Percentiles rank a stretch among this genome's conserved stretches.
These are phyloP conservation scores for Eutrema japonicum DNA, from an alignment of 345 rosid genomes.

Conservation along the genomic window DNA sequence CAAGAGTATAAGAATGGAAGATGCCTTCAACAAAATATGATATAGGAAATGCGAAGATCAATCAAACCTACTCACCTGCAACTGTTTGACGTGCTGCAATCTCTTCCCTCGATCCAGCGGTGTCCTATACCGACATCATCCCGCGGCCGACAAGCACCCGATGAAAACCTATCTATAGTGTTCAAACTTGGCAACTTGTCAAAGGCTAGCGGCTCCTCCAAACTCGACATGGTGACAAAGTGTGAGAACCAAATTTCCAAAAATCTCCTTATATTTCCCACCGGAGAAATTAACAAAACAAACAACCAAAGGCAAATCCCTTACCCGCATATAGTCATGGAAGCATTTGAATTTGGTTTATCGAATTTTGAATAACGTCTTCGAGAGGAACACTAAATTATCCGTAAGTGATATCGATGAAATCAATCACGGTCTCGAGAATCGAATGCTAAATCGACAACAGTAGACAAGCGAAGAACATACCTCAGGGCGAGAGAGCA, in stretches of 20 bases:
- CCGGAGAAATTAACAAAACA: too few relatives aligned
- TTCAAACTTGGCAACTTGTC: slow-evolving; percentile 75
- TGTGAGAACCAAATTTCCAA: slow-evolving; percentile 1
- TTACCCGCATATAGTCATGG: too few relatives aligned
- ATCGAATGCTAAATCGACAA: not conserved
- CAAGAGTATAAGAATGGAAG: too few relatives aligned
- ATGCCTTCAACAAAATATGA: too few relatives aligned
- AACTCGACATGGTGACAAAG: slow-evolving; percentile 56
- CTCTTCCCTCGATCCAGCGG: slow-evolving; percentile 84
- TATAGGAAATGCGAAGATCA: not conserved
- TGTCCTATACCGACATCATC: slow-evolving; percentile 77
- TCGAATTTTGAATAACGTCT: too few relatives aligned
- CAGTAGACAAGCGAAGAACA: not conserved
- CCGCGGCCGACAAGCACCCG: slow-evolving; percentile 78
- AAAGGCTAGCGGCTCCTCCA: too few relatives aligned
- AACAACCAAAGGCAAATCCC: too few relatives aligned
- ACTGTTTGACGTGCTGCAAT: slow-evolving; percentile 78
- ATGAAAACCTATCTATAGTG: slow-evolving; percentile 80
- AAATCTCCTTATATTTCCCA: too few relatives aligned
- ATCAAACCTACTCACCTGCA: slow-evolving; percentile 55
- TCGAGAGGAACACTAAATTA: not conserved
- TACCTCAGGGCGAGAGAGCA: slow-evolving; percentile 91
- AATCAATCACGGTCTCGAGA: not conserved
- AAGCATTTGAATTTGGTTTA: too few relatives aligned
- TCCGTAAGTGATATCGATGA: not conserved